Evolutionary conservation across 148 eudicot genomes (phyloP), one percentile per base, ranked within the genome.

Genomic region (Rhododendron simsii): DNA sequence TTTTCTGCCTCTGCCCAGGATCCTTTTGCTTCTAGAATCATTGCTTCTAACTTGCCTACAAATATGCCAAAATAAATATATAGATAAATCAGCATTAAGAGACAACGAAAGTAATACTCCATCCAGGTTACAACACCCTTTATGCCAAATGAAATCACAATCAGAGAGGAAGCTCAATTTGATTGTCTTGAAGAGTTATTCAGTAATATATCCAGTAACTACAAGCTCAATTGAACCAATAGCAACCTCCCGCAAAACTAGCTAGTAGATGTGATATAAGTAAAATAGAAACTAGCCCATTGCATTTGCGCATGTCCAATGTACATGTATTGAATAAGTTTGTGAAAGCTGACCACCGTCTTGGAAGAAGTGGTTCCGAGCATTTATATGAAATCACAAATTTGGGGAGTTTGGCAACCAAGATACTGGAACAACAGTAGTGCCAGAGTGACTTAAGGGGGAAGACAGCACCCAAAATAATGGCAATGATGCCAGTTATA

Each of bases 1-100:
- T 89, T 93, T 80, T 97, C 99, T 59, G 98, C 99, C 87, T 97
- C 98, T 86, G 89, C 94, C 96, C 95, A 97, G 50, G 85, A 87
- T 74, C 96, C 98, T 89, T 91, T 94, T 65, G 99, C 99, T 93
- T 97, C 99, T 86, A 97, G 95, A 89, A 94, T 85, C 93, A 97
- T 87, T 59, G 96, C 99, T 93, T 95, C 93, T 86, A 97, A 85
- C 86, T 93, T 92, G 89, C 95, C 99, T 97, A 93, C 83, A 87
- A 57, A 26, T 75, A 87, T 45, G 76, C 48, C 61, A 59, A 74
- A 23, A 14, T 26, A 83, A 63, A 63, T 63, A 39, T 26, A 69
- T 7, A 28, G 30, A 57, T 41, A 51, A 71, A 57, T 86, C 50
- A 61, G 16, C 50, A 53, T 33, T 7, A 7, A 53, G 18, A 80